phyloP scores from a whole-genome alignment of 1,284 basidiomycete species.

The Paramarasmius palmivorus region DNA sequence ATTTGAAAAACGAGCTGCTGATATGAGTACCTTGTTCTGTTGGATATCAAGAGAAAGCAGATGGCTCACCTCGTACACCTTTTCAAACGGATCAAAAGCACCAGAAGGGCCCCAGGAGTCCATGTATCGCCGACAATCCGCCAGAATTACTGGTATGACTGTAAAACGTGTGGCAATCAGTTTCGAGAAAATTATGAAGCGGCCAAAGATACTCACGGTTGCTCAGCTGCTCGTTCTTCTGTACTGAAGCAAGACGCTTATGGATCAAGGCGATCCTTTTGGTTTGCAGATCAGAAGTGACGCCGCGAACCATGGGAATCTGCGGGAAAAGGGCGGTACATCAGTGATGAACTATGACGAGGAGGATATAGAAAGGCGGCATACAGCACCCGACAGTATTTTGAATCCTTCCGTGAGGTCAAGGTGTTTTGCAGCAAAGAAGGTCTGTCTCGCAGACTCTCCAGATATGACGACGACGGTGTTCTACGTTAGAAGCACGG shows the following conservation, averaged over 20 bases:
- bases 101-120: constrained; percentile 62
- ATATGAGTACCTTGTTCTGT: neutral
- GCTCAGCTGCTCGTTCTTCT: constrained; percentile 57
- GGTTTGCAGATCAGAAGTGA: constrained; percentile 67
- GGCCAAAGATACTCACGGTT: constrained; percentile 45
- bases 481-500: constrained; percentile 42
- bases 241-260: constrained; percentile 61
- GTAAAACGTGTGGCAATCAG: constrained; percentile 8
- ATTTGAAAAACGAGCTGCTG: constrained; percentile 68
- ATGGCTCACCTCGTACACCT: constrained; percentile 61
- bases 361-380: constrained; percentile 28
- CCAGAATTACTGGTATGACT: constrained; percentile 66
- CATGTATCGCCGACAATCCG: constrained; percentile 60
- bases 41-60: constrained; percentile 7
- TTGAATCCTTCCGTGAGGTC: constrained; percentile 77
- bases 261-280: constrained; percentile 63
- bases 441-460: constrained; percentile 63
- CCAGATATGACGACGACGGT: constrained; percentile 72
- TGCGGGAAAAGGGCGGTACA: constrained; percentile 25
- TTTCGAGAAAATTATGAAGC: constrained; percentile 19
- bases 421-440: constrained; percentile 65
- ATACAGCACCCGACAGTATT: constrained; percentile 70
- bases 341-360: constrained; percentile 10
- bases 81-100: constrained; percentile 67
- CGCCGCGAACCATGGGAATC: constrained; percentile 73